These are phyloP conservation scores for Mortierella polycephala DNA, from an alignment of 371 early-diverging fungal genomes.

Conservation along the genomic window DNA sequence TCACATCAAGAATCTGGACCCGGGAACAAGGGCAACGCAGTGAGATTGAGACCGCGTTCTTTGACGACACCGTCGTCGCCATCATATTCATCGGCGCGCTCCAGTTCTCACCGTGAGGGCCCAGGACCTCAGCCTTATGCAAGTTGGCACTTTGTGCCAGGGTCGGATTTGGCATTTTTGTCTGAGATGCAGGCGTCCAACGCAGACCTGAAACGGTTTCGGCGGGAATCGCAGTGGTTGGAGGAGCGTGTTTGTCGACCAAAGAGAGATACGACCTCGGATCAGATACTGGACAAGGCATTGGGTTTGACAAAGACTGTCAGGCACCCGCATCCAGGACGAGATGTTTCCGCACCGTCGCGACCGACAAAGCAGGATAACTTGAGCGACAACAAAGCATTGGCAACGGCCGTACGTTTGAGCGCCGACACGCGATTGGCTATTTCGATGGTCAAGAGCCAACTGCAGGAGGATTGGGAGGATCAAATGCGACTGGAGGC, in stretches of 20 bases:
- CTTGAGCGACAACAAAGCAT: background rate
- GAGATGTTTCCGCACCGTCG: constrained; percentile 35
- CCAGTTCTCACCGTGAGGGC: background rate
- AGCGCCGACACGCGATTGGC: constrained; percentile 49
- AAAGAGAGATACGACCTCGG: constrained; percentile 14
- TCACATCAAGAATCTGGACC: too few species aligned
- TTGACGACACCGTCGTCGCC: background rate
- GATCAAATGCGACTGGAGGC: constrained; percentile 35
- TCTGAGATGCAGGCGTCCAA: constrained; percentile 47
- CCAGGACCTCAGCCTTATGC: constrained; percentile 1
- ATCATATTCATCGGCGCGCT: background rate
- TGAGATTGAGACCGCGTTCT: background rate
- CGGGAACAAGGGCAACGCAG: too few species aligned
- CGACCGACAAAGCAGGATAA: background rate
- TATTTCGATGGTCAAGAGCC: constrained; percentile 32
- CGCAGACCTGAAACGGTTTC: constrained; percentile 40
- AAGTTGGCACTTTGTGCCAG: constrained; percentile 36
- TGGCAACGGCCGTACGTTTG: constrained; percentile 16
- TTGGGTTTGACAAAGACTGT: constrained; percentile 20
- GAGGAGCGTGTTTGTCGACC: constrained; percentile 34
- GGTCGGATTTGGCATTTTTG: constrained; percentile 46
- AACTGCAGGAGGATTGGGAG: constrained; percentile 26
- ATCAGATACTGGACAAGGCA: constrained; percentile 28
- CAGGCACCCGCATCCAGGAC: constrained; percentile 25
- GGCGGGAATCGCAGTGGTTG: constrained; percentile 41